Percentiles rank a stretch among this genome's conserved stretches.
Conservation (phyloP, 2,329 filamentous ascomycete species). For the Fulvia fulva region DNA sequence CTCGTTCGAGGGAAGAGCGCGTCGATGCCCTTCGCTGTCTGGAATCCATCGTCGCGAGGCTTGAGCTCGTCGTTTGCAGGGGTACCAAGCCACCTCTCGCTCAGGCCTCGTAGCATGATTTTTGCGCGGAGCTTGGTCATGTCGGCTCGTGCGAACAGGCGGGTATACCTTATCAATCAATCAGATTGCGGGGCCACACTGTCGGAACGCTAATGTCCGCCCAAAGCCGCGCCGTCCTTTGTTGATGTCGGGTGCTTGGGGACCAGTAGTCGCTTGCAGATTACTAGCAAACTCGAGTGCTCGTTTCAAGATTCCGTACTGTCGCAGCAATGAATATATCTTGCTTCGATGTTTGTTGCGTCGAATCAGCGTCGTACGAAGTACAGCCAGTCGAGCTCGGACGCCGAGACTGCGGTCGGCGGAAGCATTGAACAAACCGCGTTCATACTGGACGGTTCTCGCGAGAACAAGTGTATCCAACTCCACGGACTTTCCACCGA, state of each 20-base stretch:
- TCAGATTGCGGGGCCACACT: neutral
- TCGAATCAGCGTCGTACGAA: neutral
- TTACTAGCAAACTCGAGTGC: no score
- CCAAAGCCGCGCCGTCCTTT: no score
- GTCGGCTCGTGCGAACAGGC: neutral
- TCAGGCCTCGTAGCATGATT: conserved; percentile 16
- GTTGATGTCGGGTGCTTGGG: no score
- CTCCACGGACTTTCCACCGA: no score
- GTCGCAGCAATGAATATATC: neutral
- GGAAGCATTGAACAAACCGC: neutral
- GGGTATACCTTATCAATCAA: neutral
- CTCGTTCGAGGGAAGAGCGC: conserved; percentile 71
- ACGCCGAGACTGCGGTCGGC: neutral
- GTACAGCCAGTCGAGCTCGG: neutral
- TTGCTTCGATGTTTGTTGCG: no score
- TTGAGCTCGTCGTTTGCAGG: conserved; percentile 20
- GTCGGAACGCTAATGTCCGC: no score
- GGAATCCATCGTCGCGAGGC: conserved; percentile 41
- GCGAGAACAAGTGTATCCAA: no score
- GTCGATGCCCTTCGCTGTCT: conserved; percentile 44
- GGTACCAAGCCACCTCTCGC: conserved; percentile 19
- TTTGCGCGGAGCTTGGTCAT: conserved; percentile 6
- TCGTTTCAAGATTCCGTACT: no score
- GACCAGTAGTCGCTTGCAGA: no score
- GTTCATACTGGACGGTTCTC: neutral